A percentile compares a stretch with the other conserved stretches of the same genome.
Conservation (phyloP, 2,329 filamentous ascomycete species). For the Fusarium albosuccineum region DNA sequence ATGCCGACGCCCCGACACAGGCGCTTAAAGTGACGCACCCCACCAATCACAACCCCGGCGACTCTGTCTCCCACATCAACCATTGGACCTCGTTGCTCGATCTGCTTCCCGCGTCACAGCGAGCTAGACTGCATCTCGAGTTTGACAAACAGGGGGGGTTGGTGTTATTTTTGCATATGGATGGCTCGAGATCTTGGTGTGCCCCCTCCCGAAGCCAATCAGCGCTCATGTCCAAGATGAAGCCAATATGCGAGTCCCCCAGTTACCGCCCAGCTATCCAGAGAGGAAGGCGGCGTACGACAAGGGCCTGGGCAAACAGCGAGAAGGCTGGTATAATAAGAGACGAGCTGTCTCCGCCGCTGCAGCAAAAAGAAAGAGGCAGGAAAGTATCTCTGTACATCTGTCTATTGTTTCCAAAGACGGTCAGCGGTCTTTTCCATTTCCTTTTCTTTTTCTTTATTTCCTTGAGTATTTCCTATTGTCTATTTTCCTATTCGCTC, state of each 20-base stretch:
- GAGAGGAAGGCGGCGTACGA: slow-evolving; percentile 18
- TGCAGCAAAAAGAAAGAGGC: slow-evolving; percentile 29
- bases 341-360: slow-evolving; percentile 29
- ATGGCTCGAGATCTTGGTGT: slow-evolving; percentile 10
- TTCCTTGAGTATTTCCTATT: slow-evolving; percentile 39
- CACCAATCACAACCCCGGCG: slow-evolving; percentile 33
- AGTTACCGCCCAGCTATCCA: slow-evolving; percentile 27
- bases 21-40: slow-evolving; percentile 34
- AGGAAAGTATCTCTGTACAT: slow-evolving; percentile 39
- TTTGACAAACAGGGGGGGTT: slow-evolving; percentile 13
- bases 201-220: slow-evolving; percentile 7
- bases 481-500: slow-evolving; percentile 16
- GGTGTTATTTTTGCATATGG: slow-evolving; percentile 35
- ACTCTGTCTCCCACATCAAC: slow-evolving; percentile 13
- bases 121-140: slow-evolving; percentile 25
- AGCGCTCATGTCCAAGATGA: background rate
- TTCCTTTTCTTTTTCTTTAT: slow-evolving; percentile 38
- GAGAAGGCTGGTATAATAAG: slow-evolving; percentile 46
- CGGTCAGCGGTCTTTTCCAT: slow-evolving; percentile 38
- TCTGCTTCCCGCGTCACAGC: slow-evolving; percentile 32
- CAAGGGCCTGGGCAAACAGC: slow-evolving; percentile 8
- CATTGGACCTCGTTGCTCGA: slow-evolving; percentile 33
- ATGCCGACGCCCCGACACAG: slow-evolving; percentile 35
- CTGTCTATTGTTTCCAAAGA: slow-evolving; percentile 33
- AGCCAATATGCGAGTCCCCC: background rate